Base-by-base conservation (phyloP, 176 grass and related monocot species). In the Tillandsia leiboldiana region DNA sequence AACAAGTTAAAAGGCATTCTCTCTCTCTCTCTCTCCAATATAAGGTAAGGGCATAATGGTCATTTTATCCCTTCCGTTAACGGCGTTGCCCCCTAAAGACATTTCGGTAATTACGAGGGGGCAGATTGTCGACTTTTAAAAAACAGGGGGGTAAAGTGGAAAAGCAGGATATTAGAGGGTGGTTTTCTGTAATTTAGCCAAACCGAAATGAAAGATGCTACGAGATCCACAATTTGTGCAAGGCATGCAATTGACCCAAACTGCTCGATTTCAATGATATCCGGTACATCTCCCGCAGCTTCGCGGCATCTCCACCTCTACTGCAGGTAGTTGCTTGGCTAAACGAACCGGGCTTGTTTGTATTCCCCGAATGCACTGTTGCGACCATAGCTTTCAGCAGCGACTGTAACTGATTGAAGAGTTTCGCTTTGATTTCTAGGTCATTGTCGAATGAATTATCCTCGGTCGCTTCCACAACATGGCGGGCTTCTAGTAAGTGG, bases 221-320 rank as follows among this genome's bases (percentile, higher is more conserved):
- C 14, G 70, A 83, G 29, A 78, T 58, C 86, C 89, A 99, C 65
- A 90, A 72, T 57, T 80, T 86, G 57, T 99, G 74, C 82, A 99
- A 53, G 1, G 65, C 84, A 68, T 93, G 84, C 66, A 93, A 73
- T 33, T 93, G 76, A 49, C 70, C 77, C 22, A 90, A 69, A 79
- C 72, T 75, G 14, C 74, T 76, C 13, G 87, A 88, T 76, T 84
- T 99, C 24, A 99, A 76, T 3, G 86, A 81, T n/a, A 99, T 59
- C 14, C 84, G 82, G 22, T 93, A 90, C 87, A 90, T 93, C 72
- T 93, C 90, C 71, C 78, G 87, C 50, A 93, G 80, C 71, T 87
- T 99, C 14, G 65, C 15, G 3, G 76, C 18, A 48, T 96, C 86
- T 53, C 62, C 52, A 27, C 72, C 78, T 65, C 73, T 87, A 72